Base-by-base conservation (phyloP, 2,329 filamentous ascomycete species). In the Reticulascus tulasneorum region DNA sequence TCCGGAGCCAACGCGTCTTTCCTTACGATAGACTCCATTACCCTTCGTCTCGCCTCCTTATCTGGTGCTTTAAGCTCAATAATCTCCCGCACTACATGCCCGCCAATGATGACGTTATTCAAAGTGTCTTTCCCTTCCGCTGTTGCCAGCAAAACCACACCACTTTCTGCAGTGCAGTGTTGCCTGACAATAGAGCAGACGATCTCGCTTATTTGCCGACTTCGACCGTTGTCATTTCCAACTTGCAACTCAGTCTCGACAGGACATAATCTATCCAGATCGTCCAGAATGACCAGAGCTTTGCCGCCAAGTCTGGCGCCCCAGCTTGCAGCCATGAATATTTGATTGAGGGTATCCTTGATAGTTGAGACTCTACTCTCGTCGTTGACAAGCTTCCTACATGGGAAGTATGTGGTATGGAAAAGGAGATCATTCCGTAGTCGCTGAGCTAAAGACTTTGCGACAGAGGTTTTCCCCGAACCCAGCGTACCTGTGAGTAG, bases 241-340 rank as follows among this genome's bases (percentile, higher is more conserved):
- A 94, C 86, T 59, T 96, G 88, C 10, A 98, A 72, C 58, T 98
- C 93, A 0, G 90, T 96, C 62, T 98, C 94, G 1, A 82, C 84
- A 0, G 93, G 91, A 54, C 91, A 97, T 2, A 98, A 71, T 52
- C 87, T 88, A 60, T 98, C 93, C 7, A 98, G 65, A 52, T 98
- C 93, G 53, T 98, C 93, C 2, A 98, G 69, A 31, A 98, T 79
- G 15, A 98, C 86, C 4, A 97, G 58, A 0, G 90, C 78, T 44
- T 79, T 82, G 5, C 93, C 93, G 16, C 89, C 90, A 1, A 93
- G 73, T 41, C 91, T 77, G 23, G 91, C 87, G 23, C 87, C 89
- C 93, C 93, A 98, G 26, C 86, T 84, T 4, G 93, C 93, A 15
- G 79, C 76, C 70, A 93, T 88, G 56, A 98, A 97, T 3, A 94